phyloP scores from a whole-genome alignment of 495 filamentous ascomycete species.

The Neohortaea acidophila region DNA sequence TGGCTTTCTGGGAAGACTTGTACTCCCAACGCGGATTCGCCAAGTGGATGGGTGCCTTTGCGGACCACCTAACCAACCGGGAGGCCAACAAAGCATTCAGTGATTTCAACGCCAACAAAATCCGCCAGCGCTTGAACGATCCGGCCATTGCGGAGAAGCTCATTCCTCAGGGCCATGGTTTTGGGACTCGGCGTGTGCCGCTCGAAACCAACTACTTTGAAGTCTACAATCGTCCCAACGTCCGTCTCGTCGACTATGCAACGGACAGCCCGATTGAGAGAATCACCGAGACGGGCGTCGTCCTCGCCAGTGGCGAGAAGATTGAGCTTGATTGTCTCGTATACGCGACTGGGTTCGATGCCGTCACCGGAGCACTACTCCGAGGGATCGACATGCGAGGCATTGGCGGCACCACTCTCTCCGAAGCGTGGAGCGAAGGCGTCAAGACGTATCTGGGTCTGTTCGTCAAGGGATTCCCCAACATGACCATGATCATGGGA shows the following conservation, averaged over 20 bases:
- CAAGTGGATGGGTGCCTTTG: slow-evolving; percentile 1
- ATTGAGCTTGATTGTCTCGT: slow-evolving; percentile 15
- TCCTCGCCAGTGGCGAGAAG: background rate
- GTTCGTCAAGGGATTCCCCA: slow-evolving; percentile 11
- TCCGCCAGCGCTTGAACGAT: slow-evolving; percentile 9
- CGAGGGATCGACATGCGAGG: slow-evolving; percentile 3
- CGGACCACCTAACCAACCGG: slow-evolving; percentile 6
- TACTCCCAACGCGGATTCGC: slow-evolving; percentile 5
- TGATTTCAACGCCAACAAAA: slow-evolving; percentile 6
- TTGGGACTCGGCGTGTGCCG: slow-evolving; percentile 11
- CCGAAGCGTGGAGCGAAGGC: slow-evolving; percentile 7
- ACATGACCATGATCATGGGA: slow-evolving; percentile 11
- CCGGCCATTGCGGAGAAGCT: slow-evolving; percentile 9
- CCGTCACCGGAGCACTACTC: slow-evolving; percentile 4
- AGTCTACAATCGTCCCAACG: slow-evolving; percentile 12
- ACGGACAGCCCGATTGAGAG: slow-evolving; percentile 7
- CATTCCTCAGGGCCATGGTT: slow-evolving; percentile 7
- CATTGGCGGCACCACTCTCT: background rate
- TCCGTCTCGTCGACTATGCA: slow-evolving; percentile 8
- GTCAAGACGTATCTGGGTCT: slow-evolving; percentile 12
- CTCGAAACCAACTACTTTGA: slow-evolving; percentile 11
- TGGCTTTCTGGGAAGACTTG: slow-evolving; percentile 5
- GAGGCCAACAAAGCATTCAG: slow-evolving; percentile 8
- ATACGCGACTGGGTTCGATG: slow-evolving; percentile 18
- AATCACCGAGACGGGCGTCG: slow-evolving; percentile 3